Evolutionary conservation across 129 eudicot genomes (phyloP).

Genomic region (Erigeron canadensis): DNA sequence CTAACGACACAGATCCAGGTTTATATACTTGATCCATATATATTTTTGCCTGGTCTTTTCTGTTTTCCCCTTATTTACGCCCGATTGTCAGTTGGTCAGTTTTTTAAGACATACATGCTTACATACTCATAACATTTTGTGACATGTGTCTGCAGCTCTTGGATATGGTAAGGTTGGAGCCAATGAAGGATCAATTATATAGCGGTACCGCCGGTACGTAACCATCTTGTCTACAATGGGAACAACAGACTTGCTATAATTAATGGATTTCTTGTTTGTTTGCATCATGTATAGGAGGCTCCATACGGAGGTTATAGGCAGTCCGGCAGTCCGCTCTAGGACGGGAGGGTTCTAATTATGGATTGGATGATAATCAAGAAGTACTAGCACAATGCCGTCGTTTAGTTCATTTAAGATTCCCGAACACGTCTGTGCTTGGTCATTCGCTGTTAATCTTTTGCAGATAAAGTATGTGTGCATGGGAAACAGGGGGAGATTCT

Average conservation of each 20-base stretch:
- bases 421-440: background rate
- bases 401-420: background rate
- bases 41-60: slow-evolving; percentile 3
- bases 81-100: background rate
- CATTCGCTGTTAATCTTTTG: slow-evolving; percentile 27
- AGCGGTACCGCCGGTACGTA: slow-evolving; percentile 74
- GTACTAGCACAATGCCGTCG: background rate
- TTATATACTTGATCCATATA: slow-evolving; percentile 13
- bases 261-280: background rate
- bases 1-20: slow-evolving; percentile 97
- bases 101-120: slow-evolving; percentile 37
- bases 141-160: slow-evolving; percentile 97
- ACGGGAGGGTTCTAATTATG: slow-evolving; percentile 92
- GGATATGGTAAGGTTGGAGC: slow-evolving; percentile 94
- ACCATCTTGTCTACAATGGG: slow-evolving; percentile 7
- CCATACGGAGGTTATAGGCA: slow-evolving; percentile 96
- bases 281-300: slow-evolving; percentile 57
- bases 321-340: slow-evolving; percentile 99
- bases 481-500: slow-evolving; percentile 65
- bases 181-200: slow-evolving; percentile 85
- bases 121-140: slow-evolving; percentile 65
- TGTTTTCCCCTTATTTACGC: background rate
- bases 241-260: background rate
- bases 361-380: slow-evolving; percentile 83
- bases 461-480: slow-evolving; percentile 84